Conservation (phyloP, 1,284 basidiomycete genomes). For the Tausonia pullulans region DNA sequence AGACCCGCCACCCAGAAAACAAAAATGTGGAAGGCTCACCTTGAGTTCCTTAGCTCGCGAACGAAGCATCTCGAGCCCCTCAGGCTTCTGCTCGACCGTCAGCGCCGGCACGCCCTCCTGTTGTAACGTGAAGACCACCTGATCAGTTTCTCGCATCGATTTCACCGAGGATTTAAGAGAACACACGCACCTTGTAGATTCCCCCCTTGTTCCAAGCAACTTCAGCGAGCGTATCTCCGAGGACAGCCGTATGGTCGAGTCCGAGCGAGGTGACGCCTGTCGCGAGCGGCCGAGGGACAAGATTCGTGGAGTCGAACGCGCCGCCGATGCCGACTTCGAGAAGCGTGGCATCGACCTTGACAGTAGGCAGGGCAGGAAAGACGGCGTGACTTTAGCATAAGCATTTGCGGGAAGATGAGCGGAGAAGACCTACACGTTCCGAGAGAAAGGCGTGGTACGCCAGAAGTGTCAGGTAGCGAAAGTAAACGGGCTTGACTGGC, state of each 20-base stretch:
- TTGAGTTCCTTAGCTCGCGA: constrained; percentile 55
- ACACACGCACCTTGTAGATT: constrained; percentile 67
- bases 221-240: constrained; percentile 79
- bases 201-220: constrained; percentile 96
- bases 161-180: background rate
- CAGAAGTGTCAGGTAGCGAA: constrained; percentile 83
- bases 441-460: constrained; percentile 84
- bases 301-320: constrained; percentile 89
- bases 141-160: background rate
- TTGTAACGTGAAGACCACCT: background rate
- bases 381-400: no score
- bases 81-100: constrained; percentile 62
- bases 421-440: constrained; percentile 42
- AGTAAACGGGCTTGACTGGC: constrained; percentile 76
- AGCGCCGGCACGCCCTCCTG: constrained; percentile 74
- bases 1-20: background rate
- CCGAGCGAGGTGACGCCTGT: constrained; percentile 86
- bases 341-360: constrained; percentile 69
- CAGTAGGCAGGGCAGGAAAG: background rate
- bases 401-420: background rate
- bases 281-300: constrained; percentile 78
- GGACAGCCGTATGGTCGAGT: constrained; percentile 80
- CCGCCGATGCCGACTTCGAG: constrained; percentile 97
- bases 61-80: constrained; percentile 55
- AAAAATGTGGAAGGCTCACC: constrained; percentile 14